Evolutionary conservation across 129 eudicot species (phyloP), one percentile per base, ranked within the genome.

Genomic region (Flaveria sonorensis): DNA sequence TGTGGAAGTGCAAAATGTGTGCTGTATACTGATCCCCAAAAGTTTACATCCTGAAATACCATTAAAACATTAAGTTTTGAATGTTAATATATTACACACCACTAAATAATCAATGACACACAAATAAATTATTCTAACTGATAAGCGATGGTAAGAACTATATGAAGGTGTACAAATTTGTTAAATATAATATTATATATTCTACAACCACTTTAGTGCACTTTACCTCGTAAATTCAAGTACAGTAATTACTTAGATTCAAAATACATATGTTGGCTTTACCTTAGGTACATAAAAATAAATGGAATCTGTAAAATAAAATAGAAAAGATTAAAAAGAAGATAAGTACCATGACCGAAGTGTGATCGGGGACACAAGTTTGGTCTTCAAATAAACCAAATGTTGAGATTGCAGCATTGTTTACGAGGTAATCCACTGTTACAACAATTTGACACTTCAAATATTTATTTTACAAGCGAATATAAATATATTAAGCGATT

Each of bases 351-450:
- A 88, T 88, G 10, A 84, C 63, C 0, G 91, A 63, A 76, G 70
- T 48, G n/a, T 85, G 73, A 67, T 84, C 74, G 16, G 71, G 46
- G 61, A 83, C 71, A 60, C 82, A 76, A 0, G 68, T 68, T 24
- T 78, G 70, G 18, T 91, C 92, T 79, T 91, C 92, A 47, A 91
- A 79, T 63, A 83, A 26, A 23, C 81, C 63, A 12, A 72, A 26
- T 13, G 84, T 48, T 20, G 64, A 7, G 9, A 83, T 26, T 15
- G 89, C 91, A 56, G 97, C 97, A 64, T 91, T 91, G 69, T 85
- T 86, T 63, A 91, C 89, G 56, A 91, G 85, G 77, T 89, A 90
- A 74, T 91, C 94, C 90, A 91, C 94, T 90, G 82, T 81, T 75
- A 67, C n/a, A 7, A 53, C 24, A 21, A 12, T 23, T 53, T 10